Evolutionary conservation across 768 basidiomycete genomes (phyloP).

Genomic region (Sporobolomyces phaffii): DNA sequence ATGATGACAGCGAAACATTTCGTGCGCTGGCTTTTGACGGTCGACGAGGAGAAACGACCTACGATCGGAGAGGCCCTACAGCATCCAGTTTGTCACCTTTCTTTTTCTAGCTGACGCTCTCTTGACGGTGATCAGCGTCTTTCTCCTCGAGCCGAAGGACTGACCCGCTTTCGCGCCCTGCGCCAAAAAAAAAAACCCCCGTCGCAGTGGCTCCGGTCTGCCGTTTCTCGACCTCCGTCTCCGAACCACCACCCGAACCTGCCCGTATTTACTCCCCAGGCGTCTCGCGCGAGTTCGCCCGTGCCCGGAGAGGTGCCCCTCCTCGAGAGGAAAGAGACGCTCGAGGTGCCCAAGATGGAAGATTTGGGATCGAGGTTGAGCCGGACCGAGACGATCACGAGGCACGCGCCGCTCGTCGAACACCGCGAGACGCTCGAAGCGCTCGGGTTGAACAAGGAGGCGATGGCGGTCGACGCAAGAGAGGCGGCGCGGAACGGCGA

Average conservation of each 20-base stretch:
- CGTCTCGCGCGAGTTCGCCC: not conserved
- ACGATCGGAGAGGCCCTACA: conserved; percentile 19
- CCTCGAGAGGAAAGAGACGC: conserved; percentile 10
- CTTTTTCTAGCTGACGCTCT: not conserved
- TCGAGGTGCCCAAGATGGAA: conserved; percentile 1
- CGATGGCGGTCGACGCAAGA: too few relatives aligned
- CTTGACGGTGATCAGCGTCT: too few relatives aligned
- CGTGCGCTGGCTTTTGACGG: conserved; percentile 12
- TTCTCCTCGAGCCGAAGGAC: too few relatives aligned
- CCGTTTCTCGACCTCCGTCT: conserved; percentile 28
- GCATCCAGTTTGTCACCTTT: conserved; percentile 20
- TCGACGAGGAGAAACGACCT: conserved; percentile 27
- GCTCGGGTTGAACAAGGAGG: conserved; percentile 9
- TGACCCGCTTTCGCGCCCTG: too few relatives aligned
- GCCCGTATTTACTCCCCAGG: not conserved
- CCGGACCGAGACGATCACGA: conserved; percentile 19
- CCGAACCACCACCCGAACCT: conserved; percentile 4
- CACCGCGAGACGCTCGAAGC: conserved; percentile 15
- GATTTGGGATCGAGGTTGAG: conserved; percentile 11
- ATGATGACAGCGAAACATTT: conserved; percentile 32
- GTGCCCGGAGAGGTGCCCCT: not conserved
- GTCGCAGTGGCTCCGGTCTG: conserved; percentile 28
- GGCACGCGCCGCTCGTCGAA: conserved; percentile 29
- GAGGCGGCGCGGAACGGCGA: too few relatives aligned
- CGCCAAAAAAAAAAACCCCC: too few relatives aligned